Evolutionary conservation across 164 flowering plant species (phyloP), one percentile per base, ranked within the genome.

Genomic region (Platanus orientalis): DNA sequence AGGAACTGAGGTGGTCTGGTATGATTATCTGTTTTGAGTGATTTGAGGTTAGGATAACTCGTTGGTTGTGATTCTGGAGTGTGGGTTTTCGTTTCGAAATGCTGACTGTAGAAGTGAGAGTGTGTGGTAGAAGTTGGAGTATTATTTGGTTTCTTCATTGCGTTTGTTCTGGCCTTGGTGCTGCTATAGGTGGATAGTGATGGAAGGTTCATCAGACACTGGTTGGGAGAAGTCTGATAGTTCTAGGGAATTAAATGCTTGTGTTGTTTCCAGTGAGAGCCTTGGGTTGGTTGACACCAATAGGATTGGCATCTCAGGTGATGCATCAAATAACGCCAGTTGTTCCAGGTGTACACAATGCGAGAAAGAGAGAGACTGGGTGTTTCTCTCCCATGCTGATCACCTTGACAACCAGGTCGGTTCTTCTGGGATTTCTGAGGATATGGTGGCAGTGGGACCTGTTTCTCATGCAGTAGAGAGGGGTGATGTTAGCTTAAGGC

Each of bases 401-500:
- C 67, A 67, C 58, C 67, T 69, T 3, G 79, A 74, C 63, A 76
- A 72, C 54, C 83, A 69, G 62, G 71, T 64, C 48, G 86, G 78
- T 14, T 74, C 73, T 24, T 78, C 86, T 44, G 78, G 78, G 44
- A 75, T 67, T 28, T 74, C 70, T 51, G 82, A 77, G 59, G 75
- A 80, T 68, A 88, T 74, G 54, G 60, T 58, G n/a, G 73, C 58
- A 0, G 61, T 56, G 24, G 73, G 64, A 13, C 75, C 72, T 27
- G 68, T 57, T 67, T 55, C 42, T 63, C 72, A 67, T 20, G 65
- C 61, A 2, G 40, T 68, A 48, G 89, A 81, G 71, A 74, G 81
- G 75, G 80, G 75, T 44, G 97, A 88, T 68, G 67, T 95, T 39
- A 95, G 96, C 72, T 71, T 95, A 83, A 86, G 99, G 72, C 83